Evolutionary conservation across 2,329 filamentous ascomycete genomes (phyloP).

Genomic region (Cladosporium sp.): DNA sequence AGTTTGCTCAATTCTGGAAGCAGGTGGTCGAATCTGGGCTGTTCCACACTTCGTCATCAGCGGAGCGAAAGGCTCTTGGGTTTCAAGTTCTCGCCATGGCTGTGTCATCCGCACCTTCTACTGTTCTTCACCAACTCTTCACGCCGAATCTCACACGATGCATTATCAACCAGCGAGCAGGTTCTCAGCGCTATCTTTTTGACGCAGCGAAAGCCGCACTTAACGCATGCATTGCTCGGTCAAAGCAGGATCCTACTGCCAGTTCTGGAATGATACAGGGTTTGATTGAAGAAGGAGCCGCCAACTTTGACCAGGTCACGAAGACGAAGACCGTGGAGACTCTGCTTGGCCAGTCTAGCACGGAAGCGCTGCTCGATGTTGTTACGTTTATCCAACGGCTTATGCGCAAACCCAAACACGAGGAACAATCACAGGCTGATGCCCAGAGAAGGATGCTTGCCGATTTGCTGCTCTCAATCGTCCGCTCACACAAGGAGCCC

Average conservation of each 20-base stretch:
- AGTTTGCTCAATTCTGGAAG: slow-evolving; percentile 75
- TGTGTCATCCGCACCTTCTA: slow-evolving; percentile 47
- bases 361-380: slow-evolving; percentile 46
- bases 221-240: slow-evolving; percentile 61
- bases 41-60: slow-evolving; percentile 73
- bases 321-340: slow-evolving; percentile 79
- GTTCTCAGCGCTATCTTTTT: slow-evolving; percentile 72
- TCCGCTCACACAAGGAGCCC: slow-evolving; percentile 34
- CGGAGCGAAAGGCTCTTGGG: slow-evolving; percentile 86
- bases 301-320: slow-evolving; percentile 80
- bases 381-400: slow-evolving; percentile 46
- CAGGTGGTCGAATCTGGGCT: slow-evolving; percentile 80
- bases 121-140: slow-evolving; percentile 58
- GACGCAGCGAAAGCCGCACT: slow-evolving; percentile 69
- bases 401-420: slow-evolving; percentile 38
- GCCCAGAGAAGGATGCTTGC: slow-evolving; percentile 44
- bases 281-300: slow-evolving; percentile 64
- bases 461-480: slow-evolving; percentile 47
- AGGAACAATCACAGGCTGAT: slow-evolving; percentile 41
- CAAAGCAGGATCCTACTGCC: slow-evolving; percentile 54
- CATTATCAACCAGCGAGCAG: slow-evolving; percentile 74
- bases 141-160: slow-evolving; percentile 77
- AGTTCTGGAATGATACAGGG: slow-evolving; percentile 57
- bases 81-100: slow-evolving; percentile 81
- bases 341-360: slow-evolving; percentile 56